Evolutionary conservation across 192 early-diverging fungal genomes (phyloP), one percentile per base, ranked within the genome.

Genomic region (Mortierella claussenii): DNA sequence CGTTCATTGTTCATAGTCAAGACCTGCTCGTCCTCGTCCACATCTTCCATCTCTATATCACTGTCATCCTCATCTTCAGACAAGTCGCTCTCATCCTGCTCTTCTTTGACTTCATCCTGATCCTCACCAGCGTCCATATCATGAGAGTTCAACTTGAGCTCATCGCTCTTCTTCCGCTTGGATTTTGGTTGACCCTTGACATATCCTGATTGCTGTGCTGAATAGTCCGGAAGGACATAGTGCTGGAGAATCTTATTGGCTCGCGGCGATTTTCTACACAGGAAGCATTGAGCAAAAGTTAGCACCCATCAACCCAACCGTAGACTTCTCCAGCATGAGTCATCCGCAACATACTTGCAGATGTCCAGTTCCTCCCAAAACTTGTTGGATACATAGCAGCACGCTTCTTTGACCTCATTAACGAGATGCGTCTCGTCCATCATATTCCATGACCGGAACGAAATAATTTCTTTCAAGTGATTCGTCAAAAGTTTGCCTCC

Each of bases 361-460:
- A 75, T 70, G 26, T 89, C 88, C 30, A 94, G 60, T 53, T 94
- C 93, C 2, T 79, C 68, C 54, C 81, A 73, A 59, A 91, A 89
- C 43, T 92, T 81, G 15, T 83, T 76, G 28, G 93, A 90, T 0
- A 95, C 85, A 80, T 86, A 94, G 64, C 95, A 95, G 67, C 92
- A 93, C 6, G 83, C 79, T 76, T 95, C 92, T 78, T 96, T 96
- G 60, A 93, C 88, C 21, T 91, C 82, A 60, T 90, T 92, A 52
- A 96, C 88, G n/a, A 96, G 81, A 55, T 86, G 90, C 0, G 93
- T 92, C 74, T 96, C 93, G 52, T 96, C 93, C 93, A 94, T 96
- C 95, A 96, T 96, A 63, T 96, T 90, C 87, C 91, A 96, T 61
- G 93, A 88, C 48, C 94, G 82, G 63, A 96, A 96, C n/a, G 95